Evolutionary conservation across 345 rosid genomes (phyloP), one percentile per base, ranked within the genome.

Genomic region (Mangifera indica): DNA sequence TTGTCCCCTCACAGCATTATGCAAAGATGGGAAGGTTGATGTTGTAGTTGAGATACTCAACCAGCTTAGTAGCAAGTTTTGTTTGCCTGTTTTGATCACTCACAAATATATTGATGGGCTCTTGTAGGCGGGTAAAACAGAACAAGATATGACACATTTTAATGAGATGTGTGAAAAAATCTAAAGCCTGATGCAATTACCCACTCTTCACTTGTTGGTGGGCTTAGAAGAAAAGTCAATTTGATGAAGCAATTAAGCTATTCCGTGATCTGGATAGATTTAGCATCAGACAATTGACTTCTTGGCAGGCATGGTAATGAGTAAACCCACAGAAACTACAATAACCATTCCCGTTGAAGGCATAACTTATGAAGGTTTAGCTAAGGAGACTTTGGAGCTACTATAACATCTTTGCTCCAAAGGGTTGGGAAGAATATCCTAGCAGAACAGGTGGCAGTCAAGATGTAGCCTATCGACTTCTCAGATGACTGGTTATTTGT

Each of bases 21-120:
- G 93, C 82, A 91, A 85, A 81, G 97, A 88, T 53, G 96, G 93
- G 62, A 91, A 90, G 76, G 93, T 93, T 51, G 94, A 90, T 64
- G 84, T 78, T 67, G 98, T 97, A 4, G 88, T 94, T 66, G 97
- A 91, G 86, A 70, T 94, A 65, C 90, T 93, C 51, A 83, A 87
- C 83, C 97, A 91, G 78, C 84, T 91, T 51, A 83, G 85, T 63
- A 80, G 81, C 77, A 89, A 88, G 45, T 90, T 90, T 18, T 93
- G 97, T 79, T 86, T 91, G 0, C 97, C 97, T 42, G 95, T 86
- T 32, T 69, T 86, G 67, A 84, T 88, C 67, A 90, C 96, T 46
- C n/a, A n/a, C 72, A 91, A 93, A 0, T 91, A 91, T 59, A 91
- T 94, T 55, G 92, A 86, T 34, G 93, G 98, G 62, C 87, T 94